A percentile compares a stretch with the other conserved stretches of the same genome.
phyloP scores from a whole-genome alignment of 2,329 filamentous ascomycete species.

The Alternaria solani region DNA sequence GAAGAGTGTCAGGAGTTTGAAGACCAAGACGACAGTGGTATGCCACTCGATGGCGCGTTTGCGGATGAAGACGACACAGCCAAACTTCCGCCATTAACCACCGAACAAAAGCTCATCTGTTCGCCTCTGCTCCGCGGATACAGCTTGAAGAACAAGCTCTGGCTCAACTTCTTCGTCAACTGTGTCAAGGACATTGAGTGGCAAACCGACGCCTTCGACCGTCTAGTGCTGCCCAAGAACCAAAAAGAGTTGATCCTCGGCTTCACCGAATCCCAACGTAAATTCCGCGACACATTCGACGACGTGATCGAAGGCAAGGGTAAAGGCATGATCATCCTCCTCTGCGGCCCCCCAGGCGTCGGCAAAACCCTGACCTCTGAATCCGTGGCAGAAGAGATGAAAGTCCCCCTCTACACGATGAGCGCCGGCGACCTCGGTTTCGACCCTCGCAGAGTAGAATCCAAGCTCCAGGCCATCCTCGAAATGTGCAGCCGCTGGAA shows the following conservation, averaged over 20 bases:
- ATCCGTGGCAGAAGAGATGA: conserved; percentile 30
- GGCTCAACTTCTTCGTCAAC: conserved; percentile 47
- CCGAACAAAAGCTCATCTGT: conserved; percentile 46
- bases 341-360: conserved; percentile 38
- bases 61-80: conserved; percentile 26
- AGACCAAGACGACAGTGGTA: conserved; percentile 20
- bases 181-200: conserved; percentile 55
- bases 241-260: conserved; percentile 54
- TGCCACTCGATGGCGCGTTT: conserved; percentile 27
- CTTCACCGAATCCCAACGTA: conserved; percentile 77
- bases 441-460: conserved; percentile 64
- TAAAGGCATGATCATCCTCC: conserved; percentile 38
- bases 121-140: conserved; percentile 55
- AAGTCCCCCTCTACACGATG: conserved; percentile 69
- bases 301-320: conserved; percentile 60
- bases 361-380: conserved; percentile 38
- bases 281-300: conserved; percentile 27
- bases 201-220: conserved; percentile 56
- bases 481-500: conserved; percentile 76
- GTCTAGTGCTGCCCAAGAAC: conserved; percentile 47
- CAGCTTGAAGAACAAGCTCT: conserved; percentile 36
- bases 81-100: conserved; percentile 21
- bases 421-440: conserved; percentile 78
- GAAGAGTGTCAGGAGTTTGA: conserved; percentile 5
- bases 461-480: conserved; percentile 79